Evolutionary conservation across 108 stramenopile genomes (phyloP).

Genomic region (Conticribra guillardii): DNA sequence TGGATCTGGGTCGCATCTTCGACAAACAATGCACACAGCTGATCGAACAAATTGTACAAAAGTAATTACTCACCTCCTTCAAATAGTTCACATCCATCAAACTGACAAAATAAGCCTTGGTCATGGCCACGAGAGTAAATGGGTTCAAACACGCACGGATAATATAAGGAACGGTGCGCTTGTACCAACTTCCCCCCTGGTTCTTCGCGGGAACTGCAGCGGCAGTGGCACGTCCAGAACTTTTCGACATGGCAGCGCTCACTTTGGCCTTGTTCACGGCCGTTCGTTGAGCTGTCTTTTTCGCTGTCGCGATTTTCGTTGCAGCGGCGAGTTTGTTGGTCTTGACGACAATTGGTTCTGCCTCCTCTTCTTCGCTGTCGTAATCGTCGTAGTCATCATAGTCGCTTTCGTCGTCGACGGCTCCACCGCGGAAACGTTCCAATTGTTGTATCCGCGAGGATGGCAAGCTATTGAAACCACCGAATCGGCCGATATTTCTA

Average conservation of each 20-base stretch:
- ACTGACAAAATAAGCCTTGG: constrained; percentile 69
- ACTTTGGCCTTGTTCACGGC: constrained; percentile 46
- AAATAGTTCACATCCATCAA: constrained; percentile 74
- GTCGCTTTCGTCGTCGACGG: constrained; percentile 41
- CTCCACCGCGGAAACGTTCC: constrained; percentile 31
- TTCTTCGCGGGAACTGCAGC: constrained; percentile 20
- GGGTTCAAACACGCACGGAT: constrained; percentile 83
- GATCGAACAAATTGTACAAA: background rate
- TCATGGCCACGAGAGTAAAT: constrained; percentile 73
- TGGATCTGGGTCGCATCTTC: constrained; percentile 18
- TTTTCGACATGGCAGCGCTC: constrained; percentile 35
- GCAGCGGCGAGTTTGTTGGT: constrained; percentile 49
- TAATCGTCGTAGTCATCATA: constrained; percentile 55
- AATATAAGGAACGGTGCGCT: constrained; percentile 76
- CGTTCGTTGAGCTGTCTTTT: constrained; percentile 20
- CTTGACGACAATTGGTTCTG: constrained; percentile 44
- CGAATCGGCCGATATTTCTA: background rate
- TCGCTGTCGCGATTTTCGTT: constrained; percentile 51
- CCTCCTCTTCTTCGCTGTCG: constrained; percentile 65
- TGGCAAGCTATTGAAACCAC: background rate
- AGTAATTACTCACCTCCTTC: constrained; percentile 60
- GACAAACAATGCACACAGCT: background rate
- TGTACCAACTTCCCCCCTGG: constrained; percentile 33
- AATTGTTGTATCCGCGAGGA: constrained; percentile 6
- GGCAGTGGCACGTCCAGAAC: constrained; percentile 22